Percentiles rank a stretch among this genome's conserved stretches.
Conservation (phyloP, 2,329 filamentous ascomycete species). For the Botrytis hyacinthi region DNA sequence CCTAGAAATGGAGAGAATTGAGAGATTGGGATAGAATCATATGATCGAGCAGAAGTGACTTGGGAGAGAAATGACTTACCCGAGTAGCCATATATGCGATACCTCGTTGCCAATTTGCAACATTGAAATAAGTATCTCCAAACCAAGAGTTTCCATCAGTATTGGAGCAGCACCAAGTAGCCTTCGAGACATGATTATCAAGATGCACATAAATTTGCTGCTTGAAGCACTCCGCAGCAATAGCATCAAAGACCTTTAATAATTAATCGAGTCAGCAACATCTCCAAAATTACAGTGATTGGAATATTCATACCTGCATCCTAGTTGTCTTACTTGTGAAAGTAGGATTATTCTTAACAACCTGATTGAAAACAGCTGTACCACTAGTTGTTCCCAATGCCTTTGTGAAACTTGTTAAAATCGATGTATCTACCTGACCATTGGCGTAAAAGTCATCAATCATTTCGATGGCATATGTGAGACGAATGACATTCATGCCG, state of each 20-base stretch:
- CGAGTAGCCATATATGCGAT: slow-evolving; percentile 59
- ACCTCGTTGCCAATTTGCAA: slow-evolving; percentile 59
- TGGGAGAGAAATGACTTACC: slow-evolving; percentile 40
- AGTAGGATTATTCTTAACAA: slow-evolving; percentile 55
- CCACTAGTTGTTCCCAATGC: slow-evolving; percentile 54
- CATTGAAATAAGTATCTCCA: slow-evolving; percentile 58
- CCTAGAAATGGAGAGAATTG: too few species aligned
- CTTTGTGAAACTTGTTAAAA: slow-evolving; percentile 46
- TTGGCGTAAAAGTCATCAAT: slow-evolving; percentile 56
- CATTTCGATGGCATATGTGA: slow-evolving; percentile 64
- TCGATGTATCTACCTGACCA: slow-evolving; percentile 45
- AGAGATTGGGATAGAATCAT: too few species aligned
- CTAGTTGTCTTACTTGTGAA: slow-evolving; percentile 56
- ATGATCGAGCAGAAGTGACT: background rate
- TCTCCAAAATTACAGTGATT: background rate
- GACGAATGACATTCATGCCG: slow-evolving; percentile 61
- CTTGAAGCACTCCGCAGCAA: slow-evolving; percentile 55
- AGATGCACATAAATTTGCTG: slow-evolving; percentile 58
- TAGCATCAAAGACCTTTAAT: slow-evolving; percentile 56
- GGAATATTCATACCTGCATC: slow-evolving; percentile 41
- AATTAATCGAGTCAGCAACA: background rate
- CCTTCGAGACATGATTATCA: slow-evolving; percentile 60
- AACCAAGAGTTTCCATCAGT: slow-evolving; percentile 60
- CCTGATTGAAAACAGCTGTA: slow-evolving; percentile 48
- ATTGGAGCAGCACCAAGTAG: slow-evolving; percentile 56